Percentiles rank a stretch among this genome's conserved stretches.
Evolutionary conservation across 139 green algal species (phyloP).

Genomic region (Coelastrella sp.): DNA sequence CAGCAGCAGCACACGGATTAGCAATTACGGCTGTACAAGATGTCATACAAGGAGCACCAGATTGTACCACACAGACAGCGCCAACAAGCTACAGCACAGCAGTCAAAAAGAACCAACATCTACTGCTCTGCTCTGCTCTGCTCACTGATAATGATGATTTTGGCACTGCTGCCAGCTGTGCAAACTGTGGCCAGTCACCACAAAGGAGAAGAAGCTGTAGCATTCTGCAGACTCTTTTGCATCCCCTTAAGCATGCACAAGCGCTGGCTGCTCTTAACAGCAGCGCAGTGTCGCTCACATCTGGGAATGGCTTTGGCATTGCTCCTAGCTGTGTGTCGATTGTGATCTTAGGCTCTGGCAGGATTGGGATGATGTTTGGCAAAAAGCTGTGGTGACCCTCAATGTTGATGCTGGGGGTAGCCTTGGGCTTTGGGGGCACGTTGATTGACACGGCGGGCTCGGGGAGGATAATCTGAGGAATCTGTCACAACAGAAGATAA

Average conservation of each 20-base stretch:
- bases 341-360: slow-evolving; percentile 31
- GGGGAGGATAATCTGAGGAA: slow-evolving; percentile 37
- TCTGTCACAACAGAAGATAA: slow-evolving; percentile 6
- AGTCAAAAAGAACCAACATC: neutral
- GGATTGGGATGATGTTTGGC: slow-evolving; percentile 42
- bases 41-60: neutral
- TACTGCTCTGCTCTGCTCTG: too few species aligned
- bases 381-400: slow-evolving; percentile 19
- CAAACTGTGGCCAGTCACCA: too few species aligned
- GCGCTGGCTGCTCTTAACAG: neutral
- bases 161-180: too few species aligned
- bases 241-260: neutral
- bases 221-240: too few species aligned
- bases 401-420: slow-evolving; percentile 2
- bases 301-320: neutral
- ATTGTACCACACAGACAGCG: too few species aligned
- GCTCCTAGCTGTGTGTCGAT: slow-evolving; percentile 7
- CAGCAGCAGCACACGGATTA: neutral
- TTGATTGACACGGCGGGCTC: slow-evolving; percentile 28
- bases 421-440: slow-evolving; percentile 11
- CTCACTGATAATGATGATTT: too few species aligned
- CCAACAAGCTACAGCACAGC: neutral
- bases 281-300: neutral
- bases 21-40: neutral
- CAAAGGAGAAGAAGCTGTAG: too few species aligned